Evolutionary conservation across 352 stramenopile species (phyloP), one percentile per base, ranked within the genome.

Genomic region (Peronospora belbahrii): DNA sequence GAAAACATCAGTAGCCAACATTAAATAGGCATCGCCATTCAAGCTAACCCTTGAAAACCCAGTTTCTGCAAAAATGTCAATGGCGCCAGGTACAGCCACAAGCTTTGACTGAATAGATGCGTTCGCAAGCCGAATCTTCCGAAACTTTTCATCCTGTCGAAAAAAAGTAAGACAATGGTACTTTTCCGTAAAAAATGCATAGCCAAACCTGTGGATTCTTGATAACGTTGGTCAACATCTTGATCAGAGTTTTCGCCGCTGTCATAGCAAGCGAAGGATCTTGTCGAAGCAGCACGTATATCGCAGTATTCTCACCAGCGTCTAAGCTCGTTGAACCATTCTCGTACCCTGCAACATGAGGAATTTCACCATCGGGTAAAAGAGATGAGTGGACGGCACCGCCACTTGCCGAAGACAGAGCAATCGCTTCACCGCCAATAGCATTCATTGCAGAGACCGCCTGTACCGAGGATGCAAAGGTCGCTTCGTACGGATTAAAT

Each of bases 401-500:
- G 32, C 32, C 37, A 33, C 9, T 39, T 5, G 40, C 5, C 19
- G 51, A 19, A 19, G 39, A 17, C 9, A 0, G 44, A 38, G 2
- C 43, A 27, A 2, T 4, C 35, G 31, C 19, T 19, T 40, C 56
- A 0, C 35, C 17, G 2, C 60, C 66, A 43, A 87, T 82, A 2
- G 54, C 58, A 41, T 85, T 81, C 52, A 83, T 85, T 27, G 61
- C 61, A 1, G 70, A 64, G 7, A 60, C 64, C 14, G 71, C 73
- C 38, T 85, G 68, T 2, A 59, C 72, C 1, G 70, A 83, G 0
- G 76, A 88, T 13, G 76, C 73, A 38, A 88, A 84, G 14, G 70
- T 78, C 3, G 67, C 73, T 15, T 62, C 69, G 42, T 88, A 88
- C 25, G 76, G 76, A 28, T 88, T 88, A 40, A 88, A 88, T 0